Percentiles rank a stretch among this genome's conserved stretches.
Conservation (phyloP, 1,284 basidiomycete species). For the Trametes pubescens region DNA sequence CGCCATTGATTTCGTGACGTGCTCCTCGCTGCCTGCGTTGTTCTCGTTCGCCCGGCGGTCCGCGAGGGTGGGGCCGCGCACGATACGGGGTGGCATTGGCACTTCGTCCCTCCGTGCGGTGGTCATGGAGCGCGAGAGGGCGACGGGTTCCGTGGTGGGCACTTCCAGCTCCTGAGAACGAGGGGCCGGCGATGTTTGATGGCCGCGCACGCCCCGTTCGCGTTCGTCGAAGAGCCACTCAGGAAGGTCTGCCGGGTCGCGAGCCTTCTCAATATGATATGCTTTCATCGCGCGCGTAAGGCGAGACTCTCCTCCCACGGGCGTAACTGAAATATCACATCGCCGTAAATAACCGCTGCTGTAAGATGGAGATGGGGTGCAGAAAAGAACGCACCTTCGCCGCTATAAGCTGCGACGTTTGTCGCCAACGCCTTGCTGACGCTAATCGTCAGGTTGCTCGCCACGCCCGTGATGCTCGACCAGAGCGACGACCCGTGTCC, state of each 20-base stretch:
- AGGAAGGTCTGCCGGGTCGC: constrained; percentile 65
- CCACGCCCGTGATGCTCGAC: constrained; percentile 62
- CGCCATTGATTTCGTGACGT: constrained; percentile 50
- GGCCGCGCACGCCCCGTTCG: constrained; percentile 51
- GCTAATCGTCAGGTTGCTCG: constrained; percentile 61
- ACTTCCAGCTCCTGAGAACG: neutral
- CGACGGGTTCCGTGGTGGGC: neutral
- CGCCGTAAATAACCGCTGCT: constrained; percentile 15
- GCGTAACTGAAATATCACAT: constrained; percentile 51
- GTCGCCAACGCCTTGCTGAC: constrained; percentile 65
- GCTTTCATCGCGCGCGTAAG: constrained; percentile 72
- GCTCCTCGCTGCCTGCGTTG: constrained; percentile 28
- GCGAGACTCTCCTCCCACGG: constrained; percentile 65
- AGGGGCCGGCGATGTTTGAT: constrained; percentile 2
- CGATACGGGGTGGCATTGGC: constrained; percentile 13
- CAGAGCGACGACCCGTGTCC: constrained; percentile 58
- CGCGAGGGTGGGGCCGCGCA: constrained; percentile 27
- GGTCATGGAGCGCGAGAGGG: constrained; percentile 24
- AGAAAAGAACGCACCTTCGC: constrained; percentile 54
- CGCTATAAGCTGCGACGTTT: constrained; percentile 51
- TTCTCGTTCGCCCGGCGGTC: constrained; percentile 21
- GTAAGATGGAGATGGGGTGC: constrained; percentile 5
- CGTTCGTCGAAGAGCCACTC: constrained; percentile 69
- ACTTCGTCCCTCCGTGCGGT: constrained; percentile 16
- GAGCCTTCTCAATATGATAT: constrained; percentile 69